Conservation (phyloP, 345 rosid species). For the Diplotaxis tenuifolia region DNA sequence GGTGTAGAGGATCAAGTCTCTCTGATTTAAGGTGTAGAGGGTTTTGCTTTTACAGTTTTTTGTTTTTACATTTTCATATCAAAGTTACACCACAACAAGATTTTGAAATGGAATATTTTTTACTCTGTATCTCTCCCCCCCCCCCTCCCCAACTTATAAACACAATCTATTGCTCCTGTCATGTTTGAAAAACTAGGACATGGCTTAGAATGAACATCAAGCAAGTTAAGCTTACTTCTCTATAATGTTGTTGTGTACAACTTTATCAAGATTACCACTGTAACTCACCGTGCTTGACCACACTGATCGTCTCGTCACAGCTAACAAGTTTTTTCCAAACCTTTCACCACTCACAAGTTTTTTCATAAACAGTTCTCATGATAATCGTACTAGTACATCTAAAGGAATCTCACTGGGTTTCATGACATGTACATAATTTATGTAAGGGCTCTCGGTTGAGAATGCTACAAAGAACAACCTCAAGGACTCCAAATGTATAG, state of each 20-base stretch:
- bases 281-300: background rate
- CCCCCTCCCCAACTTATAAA: background rate
- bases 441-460: no score
- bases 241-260: no score
- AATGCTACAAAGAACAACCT: no score
- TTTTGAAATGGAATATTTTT: background rate
- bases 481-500: no score
- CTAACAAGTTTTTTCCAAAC: no score
- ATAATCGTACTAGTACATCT: no score
- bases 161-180: background rate
- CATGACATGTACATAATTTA: no score
- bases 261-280: background rate
- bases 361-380: no score
- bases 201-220: no score
- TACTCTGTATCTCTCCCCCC: background rate
- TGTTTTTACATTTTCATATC: background rate
- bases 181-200: background rate
- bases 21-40: background rate
- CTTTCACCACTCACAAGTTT: no score
- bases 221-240: no score
- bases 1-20: constrained; percentile 23
- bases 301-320: background rate
- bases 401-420: no score
- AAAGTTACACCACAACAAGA: background rate
- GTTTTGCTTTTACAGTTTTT: background rate